Base-by-base conservation (phyloP, 129 eudicot genomes). In the Apium graveolens region DNA sequence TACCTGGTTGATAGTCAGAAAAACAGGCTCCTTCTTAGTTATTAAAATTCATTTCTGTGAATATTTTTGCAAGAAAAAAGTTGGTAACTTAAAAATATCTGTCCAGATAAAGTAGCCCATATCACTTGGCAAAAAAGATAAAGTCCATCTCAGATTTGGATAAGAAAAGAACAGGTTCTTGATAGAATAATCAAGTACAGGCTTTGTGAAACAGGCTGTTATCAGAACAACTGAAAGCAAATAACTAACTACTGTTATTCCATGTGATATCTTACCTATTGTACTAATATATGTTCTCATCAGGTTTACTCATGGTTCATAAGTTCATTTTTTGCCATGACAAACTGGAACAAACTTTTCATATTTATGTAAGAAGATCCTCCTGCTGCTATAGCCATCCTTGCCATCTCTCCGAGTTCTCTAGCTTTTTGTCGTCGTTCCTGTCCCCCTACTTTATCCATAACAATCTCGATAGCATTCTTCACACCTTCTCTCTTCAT, bases 381-480 rank as follows among this genome's bases (percentile, higher is more conserved):
- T 6, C 82, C 86, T 74, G 74, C 82, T 57, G 77, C 80, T 43
- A 66, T 48, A 1, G 86, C 86, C 82, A 39, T 83, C 43, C 42
- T 74, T 13, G 86, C 86, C 76, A 62, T 83, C 63, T 73, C 60
- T 27, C 82, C 82, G 41, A 83, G 5, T 62, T 79, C 80, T 79
- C 80, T 65, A 21, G 82, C 82, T 53, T 68, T 79, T 31, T 70
- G 69, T 24, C 80, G 18, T 29, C 80, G 38, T 24, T 66, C 86
- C n/a, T 74, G 53, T 45, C 82, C 78, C 37, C 70, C 72, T 43
- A 70, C 81, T 29, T 68, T 77, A 35, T 78, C 80, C 84, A 84
- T 42, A 7, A 45, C 39, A 41, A 27, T 79, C 21, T 84, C 82
- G 18, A 84, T 73, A 0, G 81, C 90, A 12, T 31, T 74, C 57